phyloP scores from a whole-genome alignment of 345 rosid genomes.

The Rhodamnia rubescens region DNA sequence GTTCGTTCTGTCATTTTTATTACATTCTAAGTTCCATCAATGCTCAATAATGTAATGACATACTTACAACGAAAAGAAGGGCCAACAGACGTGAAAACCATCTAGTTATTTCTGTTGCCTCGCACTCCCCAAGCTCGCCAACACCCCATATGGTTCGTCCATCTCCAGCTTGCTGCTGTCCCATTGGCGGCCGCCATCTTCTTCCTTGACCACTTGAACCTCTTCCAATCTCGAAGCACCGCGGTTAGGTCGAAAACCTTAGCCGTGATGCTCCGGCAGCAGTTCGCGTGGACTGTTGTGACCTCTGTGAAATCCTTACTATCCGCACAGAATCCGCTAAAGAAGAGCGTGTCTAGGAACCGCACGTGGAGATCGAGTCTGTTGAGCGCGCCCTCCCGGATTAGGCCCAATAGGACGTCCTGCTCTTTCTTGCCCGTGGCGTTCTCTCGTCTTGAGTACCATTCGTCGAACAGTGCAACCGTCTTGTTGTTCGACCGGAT shows the following conservation, averaged over 20 bases:
- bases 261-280: conserved; percentile 30
- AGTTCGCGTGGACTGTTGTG: conserved; percentile 30
- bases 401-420: conserved; percentile 16
- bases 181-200: neutral
- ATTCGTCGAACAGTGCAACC: conserved; percentile 15
- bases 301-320: conserved; percentile 16
- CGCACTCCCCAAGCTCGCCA: neutral
- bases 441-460: conserved; percentile 17
- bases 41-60: neutral
- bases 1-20: neutral
- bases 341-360: conserved; percentile 23
- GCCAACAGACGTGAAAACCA: neutral
- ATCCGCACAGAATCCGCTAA: conserved; percentile 30
- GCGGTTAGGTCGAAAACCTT: conserved; percentile 17
- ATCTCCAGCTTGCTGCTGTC: neutral
- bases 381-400: conserved; percentile 6
- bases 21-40: neutral
- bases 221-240: conserved; percentile 23
- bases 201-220: neutral
- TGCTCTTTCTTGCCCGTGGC: conserved; percentile 21
- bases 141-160: neutral
- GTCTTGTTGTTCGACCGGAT: conserved; percentile 29
- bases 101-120: neutral
- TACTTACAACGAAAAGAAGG: neutral
- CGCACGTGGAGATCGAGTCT: conserved; percentile 11